A percentile compares a stretch with the other conserved stretches of the same genome.
Evolutionary conservation across 768 basidiomycete genomes (phyloP).

Genomic region (Cyathus striatus): DNA sequence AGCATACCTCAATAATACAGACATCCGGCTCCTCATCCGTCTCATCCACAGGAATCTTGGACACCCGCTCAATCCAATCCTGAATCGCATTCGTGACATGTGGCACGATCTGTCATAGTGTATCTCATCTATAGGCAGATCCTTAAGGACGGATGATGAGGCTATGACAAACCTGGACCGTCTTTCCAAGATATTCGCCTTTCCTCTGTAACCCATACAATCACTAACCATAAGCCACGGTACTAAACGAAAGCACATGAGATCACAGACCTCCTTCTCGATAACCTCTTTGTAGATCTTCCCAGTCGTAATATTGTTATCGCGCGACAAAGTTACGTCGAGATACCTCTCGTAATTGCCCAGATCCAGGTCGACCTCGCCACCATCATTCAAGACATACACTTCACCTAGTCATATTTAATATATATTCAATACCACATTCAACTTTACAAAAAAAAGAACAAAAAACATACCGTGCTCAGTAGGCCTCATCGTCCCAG

Average conservation of each 20-base stretch:
- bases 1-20: constrained; percentile 87
- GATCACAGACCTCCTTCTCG: constrained; percentile 80
- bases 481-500: constrained; percentile 97
- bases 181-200: constrained; percentile 92
- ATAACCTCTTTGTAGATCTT: constrained; percentile 98
- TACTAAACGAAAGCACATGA: no score
- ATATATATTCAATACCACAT: background rate
- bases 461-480: constrained; percentile 75
- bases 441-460: constrained; percentile 4
- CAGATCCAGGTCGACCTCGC: constrained; percentile 95
- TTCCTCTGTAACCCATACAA: constrained; percentile 45
- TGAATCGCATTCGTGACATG: constrained; percentile 97
- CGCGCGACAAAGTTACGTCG: constrained; percentile 86
- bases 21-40: constrained; percentile 92
- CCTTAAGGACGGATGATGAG: background rate
- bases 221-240: background rate
- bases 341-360: constrained; percentile 99
- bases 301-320: constrained; percentile 98
- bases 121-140: background rate
- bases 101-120: constrained; percentile 86
- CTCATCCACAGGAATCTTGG: constrained; percentile 92
- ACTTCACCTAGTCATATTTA: constrained; percentile 67
- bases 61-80: constrained; percentile 96
- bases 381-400: constrained; percentile 96
- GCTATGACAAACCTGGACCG: constrained; percentile 67